Percentiles rank a stretch among this genome's conserved stretches.
phyloP scores from a whole-genome alignment of 768 basidiomycete species.

The Rhizopogon roseolus region DNA sequence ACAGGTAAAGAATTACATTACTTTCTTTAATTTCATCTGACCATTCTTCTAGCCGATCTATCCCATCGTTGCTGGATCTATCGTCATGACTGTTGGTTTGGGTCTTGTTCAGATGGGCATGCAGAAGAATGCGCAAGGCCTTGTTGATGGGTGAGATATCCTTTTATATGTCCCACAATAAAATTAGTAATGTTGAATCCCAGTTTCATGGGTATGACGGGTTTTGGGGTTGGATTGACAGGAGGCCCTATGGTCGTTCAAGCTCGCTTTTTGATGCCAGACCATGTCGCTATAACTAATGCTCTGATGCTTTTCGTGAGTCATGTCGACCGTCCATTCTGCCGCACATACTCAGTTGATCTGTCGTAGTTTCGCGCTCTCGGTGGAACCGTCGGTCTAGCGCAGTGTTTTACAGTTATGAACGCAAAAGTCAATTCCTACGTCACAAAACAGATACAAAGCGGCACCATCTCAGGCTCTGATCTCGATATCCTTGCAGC shows the following conservation, averaged over 20 bases:
- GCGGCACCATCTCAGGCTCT: conserved; percentile 23
- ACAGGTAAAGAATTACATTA: conserved; percentile 26
- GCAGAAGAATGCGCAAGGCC: conserved; percentile 26
- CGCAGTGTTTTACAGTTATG: conserved; percentile 47
- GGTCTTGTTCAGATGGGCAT: conserved; percentile 42
- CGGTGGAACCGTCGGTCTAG: conserved; percentile 51
- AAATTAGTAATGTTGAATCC: neutral
- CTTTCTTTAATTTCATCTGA: neutral
- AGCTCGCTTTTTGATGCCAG: conserved; percentile 39
- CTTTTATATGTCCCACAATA: neutral
- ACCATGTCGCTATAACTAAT: conserved; percentile 38
- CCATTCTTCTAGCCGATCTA: conserved; percentile 30
- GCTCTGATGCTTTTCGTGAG: conserved; percentile 42
- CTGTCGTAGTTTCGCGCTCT: conserved; percentile 36
- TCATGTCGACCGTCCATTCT: neutral
- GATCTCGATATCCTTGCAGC: conserved; percentile 23
- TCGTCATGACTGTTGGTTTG: conserved; percentile 33
- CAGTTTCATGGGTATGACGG: conserved; percentile 42
- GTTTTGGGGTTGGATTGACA: conserved; percentile 38
- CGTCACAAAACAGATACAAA: conserved; percentile 21
- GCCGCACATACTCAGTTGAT: neutral
- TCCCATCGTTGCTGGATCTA: conserved; percentile 34
- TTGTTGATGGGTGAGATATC: conserved; percentile 30
- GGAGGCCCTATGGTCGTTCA: conserved; percentile 38
- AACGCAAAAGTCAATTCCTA: conserved; percentile 35